Percentiles rank a stretch among this genome's conserved stretches.
These are phyloP conservation scores for Rhizopus microsporus DNA, from an alignment of 371 early-diverging fungal genomes.

Conservation along the genomic window DNA sequence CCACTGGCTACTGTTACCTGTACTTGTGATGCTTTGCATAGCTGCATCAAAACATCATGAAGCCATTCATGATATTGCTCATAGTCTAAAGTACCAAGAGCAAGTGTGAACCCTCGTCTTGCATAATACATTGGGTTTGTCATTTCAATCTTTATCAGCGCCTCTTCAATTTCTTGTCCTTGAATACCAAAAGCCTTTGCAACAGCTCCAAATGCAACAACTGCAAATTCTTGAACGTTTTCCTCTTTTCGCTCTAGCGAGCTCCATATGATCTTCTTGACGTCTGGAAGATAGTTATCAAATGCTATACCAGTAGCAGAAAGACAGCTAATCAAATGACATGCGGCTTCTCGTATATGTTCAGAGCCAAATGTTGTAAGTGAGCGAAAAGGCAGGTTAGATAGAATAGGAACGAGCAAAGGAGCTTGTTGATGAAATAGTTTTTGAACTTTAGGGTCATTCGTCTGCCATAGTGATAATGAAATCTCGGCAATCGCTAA, in stretches of 20 bases:
- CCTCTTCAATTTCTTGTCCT: slow-evolving; percentile 29
- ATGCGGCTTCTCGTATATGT: slow-evolving; percentile 58
- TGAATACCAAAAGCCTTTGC: slow-evolving; percentile 45
- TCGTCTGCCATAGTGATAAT: slow-evolving; percentile 49
- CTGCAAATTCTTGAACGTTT: slow-evolving; percentile 64
- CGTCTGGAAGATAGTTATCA: slow-evolving; percentile 24
- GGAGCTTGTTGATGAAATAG: slow-evolving; percentile 7
- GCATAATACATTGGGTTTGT: slow-evolving; percentile 44
- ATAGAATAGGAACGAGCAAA: slow-evolving; percentile 35
- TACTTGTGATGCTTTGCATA: slow-evolving; percentile 31
- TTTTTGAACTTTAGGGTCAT: background rate
- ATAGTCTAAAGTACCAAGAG: slow-evolving; percentile 63
- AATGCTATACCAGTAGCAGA: slow-evolving; percentile 41
- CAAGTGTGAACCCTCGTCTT: slow-evolving; percentile 69
- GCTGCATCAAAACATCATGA: slow-evolving; percentile 24
- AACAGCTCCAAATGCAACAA: slow-evolving; percentile 56
- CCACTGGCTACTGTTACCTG: slow-evolving; percentile 29
- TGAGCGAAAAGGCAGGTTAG: slow-evolving; percentile 46
- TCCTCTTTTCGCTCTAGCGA: slow-evolving; percentile 75
- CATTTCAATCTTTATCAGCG: slow-evolving; percentile 31
- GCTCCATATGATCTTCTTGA: slow-evolving; percentile 55
- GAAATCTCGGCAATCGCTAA: slow-evolving; percentile 73
- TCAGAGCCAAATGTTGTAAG: slow-evolving; percentile 74
- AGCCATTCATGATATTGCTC: slow-evolving; percentile 21
- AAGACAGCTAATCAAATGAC: slow-evolving; percentile 56